Evolutionary conservation across 1,139 yeast genomes (phyloP), one percentile per base, ranked within the genome.

Genomic region (Oligophagozyma castellii): DNA sequence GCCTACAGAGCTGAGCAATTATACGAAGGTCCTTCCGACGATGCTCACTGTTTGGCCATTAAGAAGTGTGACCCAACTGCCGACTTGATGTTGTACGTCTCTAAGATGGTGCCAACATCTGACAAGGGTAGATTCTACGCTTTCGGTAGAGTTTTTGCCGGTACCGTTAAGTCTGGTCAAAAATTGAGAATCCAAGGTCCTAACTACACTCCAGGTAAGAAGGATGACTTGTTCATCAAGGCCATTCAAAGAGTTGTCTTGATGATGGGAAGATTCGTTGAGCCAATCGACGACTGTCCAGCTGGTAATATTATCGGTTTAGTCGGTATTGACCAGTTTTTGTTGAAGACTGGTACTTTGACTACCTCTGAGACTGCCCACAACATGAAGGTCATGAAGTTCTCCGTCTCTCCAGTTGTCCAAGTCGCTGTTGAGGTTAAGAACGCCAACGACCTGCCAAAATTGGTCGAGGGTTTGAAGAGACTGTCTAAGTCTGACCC

Each of bases 81-180:
- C 54, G 96, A 89, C 61, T 80, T 89, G 62, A 89, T 89, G 98
- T 75, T 89, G 64, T 89, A 89, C 84, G 89, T 89, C 60, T 89
- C 98, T 69, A 89, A 89, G 94, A 89, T 89, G 98, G 96, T 89
- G 55, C 98, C 98, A 67, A 89, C 98, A 61, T 86, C 96, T 55
- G 98, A 89, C 68, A 89, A 86, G 76, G 98, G 98, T 77, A 86
- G 98, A 74, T 89, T 89, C 94, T 89, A 84, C 78, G 98, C 98
- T 61, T 89, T 89, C 72, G 98, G 98, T 67, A 92, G 98, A 76
- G 96, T 89, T 64, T 89, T 89, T 73, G 80, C 96, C 55, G 98
- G 98, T 84, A 89, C 96, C 58, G 95, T 89, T 58, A 80, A 68
- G 65, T 81, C 95, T 56, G 98, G 98, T 69, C 86, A 78, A 75